A percentile compares a stretch with the other conserved stretches of the same genome.
Conservation (phyloP, 108 stramenopile species). For the Discostella pseudostelligera region DNA sequence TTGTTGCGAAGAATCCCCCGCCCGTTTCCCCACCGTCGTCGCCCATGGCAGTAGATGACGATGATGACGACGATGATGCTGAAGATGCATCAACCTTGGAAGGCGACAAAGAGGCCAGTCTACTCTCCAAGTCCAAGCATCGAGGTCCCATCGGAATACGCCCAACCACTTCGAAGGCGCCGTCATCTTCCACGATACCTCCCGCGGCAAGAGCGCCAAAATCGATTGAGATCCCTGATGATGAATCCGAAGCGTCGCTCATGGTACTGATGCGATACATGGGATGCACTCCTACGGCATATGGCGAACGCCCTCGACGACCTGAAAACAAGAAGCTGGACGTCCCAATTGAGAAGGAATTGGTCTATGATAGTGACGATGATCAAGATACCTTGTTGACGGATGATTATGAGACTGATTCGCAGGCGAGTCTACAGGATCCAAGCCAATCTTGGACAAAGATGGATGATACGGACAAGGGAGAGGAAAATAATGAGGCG, state of each 20-base stretch:
- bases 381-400: slow-evolving; percentile 1
- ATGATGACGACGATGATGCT: background rate
- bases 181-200: background rate
- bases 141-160: slow-evolving; percentile 3
- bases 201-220: background rate
- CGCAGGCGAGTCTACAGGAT: background rate
- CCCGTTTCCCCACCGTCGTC: background rate
- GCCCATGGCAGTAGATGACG: background rate
- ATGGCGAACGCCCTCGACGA: slow-evolving; percentile 10
- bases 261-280: slow-evolving; percentile 45
- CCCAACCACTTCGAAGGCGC: background rate
- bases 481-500: no score
- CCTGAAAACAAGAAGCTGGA: background rate
- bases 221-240: slow-evolving; percentile 33
- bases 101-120: background rate
- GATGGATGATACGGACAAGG: background rate
- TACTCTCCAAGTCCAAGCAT: slow-evolving; percentile 11
- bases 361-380: slow-evolving; percentile 16
- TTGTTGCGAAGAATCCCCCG: background rate
- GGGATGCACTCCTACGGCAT: slow-evolving; percentile 35
- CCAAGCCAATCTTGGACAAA: background rate
- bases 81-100: background rate
- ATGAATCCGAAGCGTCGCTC: slow-evolving; percentile 43
- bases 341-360: slow-evolving; percentile 14
- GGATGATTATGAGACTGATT: slow-evolving; percentile 6